Base-by-base conservation (phyloP, 2,329 filamentous ascomycete species). In the Penicillium concentricum region DNA sequence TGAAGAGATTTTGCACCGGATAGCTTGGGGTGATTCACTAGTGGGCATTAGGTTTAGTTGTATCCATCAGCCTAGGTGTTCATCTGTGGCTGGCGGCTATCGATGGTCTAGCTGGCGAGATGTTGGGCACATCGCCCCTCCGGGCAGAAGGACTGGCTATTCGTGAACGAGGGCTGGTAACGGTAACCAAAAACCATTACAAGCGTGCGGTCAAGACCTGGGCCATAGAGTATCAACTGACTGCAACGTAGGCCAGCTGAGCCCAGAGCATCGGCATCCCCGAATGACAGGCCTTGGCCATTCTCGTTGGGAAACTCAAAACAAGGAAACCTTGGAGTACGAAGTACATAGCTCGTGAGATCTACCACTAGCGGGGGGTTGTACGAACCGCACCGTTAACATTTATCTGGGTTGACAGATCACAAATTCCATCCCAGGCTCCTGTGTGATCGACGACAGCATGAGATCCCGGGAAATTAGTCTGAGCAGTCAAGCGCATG, bases 341-440 rank as follows among this genome's bases (percentile, higher is more conserved):
- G 13, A 41, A 42, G 26, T 22, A 22, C 41, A 16, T n/a, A 26
- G 28, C 41, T 42, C 24, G 20, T 39, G 42, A 52, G 54, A 52
- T 56, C 48, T 35, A 56, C 54, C 48, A 43, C 54, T 56, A 46
- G 42, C 35, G n/a, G 20, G n/a, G 8, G n/a, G 10, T 10, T 10
- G 8, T 16, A 32, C 28, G 24, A 39, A 37, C 18, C 26, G 41
- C 28, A 47, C 37, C 43, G 42, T 57, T 48, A 28, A 43, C 37
- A 44, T 32, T 1, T 22, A 38, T 43, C 10, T 4, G 16, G 24
- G 13, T 16, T n/a, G 54, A 57, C 43, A 54, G 43, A 57, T 57
- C 50, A 54, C 37, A 54, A 48, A 48, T 8, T 6, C 9, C 10
- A 12, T 20, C n/a, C n/a, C 10, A 37, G 16, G 37, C 7, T 24